Evolutionary conservation across 345 rosid species (phyloP), one percentile per base, ranked within the genome.

Genomic region (Combretum micranthum): DNA sequence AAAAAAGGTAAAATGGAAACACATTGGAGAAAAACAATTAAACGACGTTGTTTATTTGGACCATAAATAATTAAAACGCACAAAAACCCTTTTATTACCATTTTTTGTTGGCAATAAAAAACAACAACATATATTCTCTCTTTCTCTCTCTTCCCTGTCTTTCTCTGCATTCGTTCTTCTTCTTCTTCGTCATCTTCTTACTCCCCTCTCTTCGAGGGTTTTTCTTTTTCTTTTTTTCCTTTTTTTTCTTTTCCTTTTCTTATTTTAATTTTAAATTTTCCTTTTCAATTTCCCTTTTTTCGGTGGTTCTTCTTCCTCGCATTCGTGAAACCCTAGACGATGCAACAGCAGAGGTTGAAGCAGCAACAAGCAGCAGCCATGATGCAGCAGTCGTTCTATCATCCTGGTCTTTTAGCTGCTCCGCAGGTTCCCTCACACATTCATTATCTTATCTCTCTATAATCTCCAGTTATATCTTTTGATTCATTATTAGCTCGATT

Each of bases 281-380:
- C n/a, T 14, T 19, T 26, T 20, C 13, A 13, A 19, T 56, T 56
- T 3, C 26, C 37, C 2, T 20, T 44, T 13, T 3, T n/a, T 54
- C 4, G 15, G 9, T 3, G 22, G 12, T 20, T 56, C 4, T 9
- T 44, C 20, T 46, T 45, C 13, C 13, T 13, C 50, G 9, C 7
- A 5, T 7, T 5, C 39, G 5, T 11, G 39, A 32, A 32, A 32
- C 39, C 39, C 39, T 32, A 32, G 39, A 32, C 39, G 39, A 32
- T 32, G 39, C 39, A 32, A 32, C 39, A 59, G 47, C 44, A 26
- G 47, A 67, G 44, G 77, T 75, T 71, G 80, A 68, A 71, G 75
- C 84, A 77, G 37, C 86, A 83, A 59, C 39, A 80, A 70, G 72
- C 84, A 76, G 52, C 84, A 78, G 62, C 77, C 82, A 70, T 80